Conservation (phyloP, 2,329 filamentous ascomycete species). For the Chaetomiaceae sp. region DNA sequence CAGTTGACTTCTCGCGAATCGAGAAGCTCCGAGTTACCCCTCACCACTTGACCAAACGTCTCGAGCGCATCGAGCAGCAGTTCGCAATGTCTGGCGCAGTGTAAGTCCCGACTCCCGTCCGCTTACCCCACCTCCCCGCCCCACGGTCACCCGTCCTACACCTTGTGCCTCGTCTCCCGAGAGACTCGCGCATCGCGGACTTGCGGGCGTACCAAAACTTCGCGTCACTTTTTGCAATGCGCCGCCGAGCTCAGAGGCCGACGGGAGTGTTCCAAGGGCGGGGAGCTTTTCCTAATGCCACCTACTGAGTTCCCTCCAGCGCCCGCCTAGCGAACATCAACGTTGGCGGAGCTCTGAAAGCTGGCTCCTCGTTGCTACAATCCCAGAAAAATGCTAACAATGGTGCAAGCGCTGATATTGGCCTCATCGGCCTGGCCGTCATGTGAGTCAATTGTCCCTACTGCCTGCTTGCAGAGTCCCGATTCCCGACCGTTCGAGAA, state of each 20-base stretch:
- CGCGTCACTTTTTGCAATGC: neutral
- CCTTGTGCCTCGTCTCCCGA: constrained; percentile 11
- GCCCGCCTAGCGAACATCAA: constrained; percentile 71
- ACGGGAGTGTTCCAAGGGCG: neutral
- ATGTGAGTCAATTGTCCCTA: constrained; percentile 54
- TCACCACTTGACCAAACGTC: neutral
- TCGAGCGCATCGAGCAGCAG: neutral
- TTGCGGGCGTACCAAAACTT: constrained; percentile 4
- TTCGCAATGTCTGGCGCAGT: constrained; percentile 60
- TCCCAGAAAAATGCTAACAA: constrained; percentile 51
- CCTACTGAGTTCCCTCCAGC: constrained; percentile 47
- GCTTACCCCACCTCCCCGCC: constrained; percentile 25
- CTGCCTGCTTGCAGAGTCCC: neutral
- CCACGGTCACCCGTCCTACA: neutral
- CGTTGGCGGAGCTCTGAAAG: constrained; percentile 57
- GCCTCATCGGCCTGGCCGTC: constrained; percentile 88
- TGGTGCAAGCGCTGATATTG: constrained; percentile 73
- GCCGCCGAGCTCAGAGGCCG: neutral
- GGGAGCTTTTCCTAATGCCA: constrained; percentile 23
- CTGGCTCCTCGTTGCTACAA: constrained; percentile 29
- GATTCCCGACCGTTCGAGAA: neutral
- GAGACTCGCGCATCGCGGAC: constrained; percentile 11
- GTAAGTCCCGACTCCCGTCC: constrained; percentile 59
- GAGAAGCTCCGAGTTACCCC: constrained; percentile 14
- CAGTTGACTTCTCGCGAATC: constrained; percentile 5